Conservation (phyloP, 2,329 filamentous ascomycete species). For the Dendryphion nanum region DNA sequence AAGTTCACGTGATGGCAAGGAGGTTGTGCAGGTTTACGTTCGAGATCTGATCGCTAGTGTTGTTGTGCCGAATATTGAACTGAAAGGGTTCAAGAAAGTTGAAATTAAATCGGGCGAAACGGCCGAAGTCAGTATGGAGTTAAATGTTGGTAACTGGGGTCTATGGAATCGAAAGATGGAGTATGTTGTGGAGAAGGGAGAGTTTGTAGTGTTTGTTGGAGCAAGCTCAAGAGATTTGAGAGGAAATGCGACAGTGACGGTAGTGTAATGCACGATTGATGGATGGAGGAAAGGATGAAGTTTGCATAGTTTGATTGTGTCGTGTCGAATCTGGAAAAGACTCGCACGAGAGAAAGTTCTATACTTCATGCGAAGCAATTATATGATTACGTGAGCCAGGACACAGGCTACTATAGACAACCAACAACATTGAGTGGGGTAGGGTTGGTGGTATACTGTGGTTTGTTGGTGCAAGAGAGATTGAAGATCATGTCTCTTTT, state of each 20-base stretch:
- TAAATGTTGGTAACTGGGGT: constrained; percentile 53
- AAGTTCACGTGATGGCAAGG: constrained; percentile 56
- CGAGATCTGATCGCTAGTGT: constrained; percentile 62
- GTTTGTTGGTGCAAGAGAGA: too few relatives aligned
- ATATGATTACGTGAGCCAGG: too few relatives aligned
- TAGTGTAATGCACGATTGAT: too few relatives aligned
- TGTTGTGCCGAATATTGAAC: constrained; percentile 62
- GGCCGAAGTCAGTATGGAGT: constrained; percentile 51
- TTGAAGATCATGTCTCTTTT: too few relatives aligned
- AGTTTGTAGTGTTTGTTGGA: constrained; percentile 63
- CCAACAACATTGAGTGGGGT: too few relatives aligned
- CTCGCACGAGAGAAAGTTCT: too few relatives aligned
- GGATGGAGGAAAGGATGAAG: too few relatives aligned
- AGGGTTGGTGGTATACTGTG: too few relatives aligned
- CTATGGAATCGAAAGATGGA: constrained; percentile 62
- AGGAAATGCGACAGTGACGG: constrained; percentile 57
- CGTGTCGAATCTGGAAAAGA: too few relatives aligned
- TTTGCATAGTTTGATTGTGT: too few relatives aligned
- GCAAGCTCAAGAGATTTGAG: constrained; percentile 57
- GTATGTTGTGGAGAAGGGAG: constrained; percentile 71
- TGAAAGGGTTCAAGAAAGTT: constrained; percentile 69
- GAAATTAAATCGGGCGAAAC: constrained; percentile 60
- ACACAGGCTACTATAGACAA: too few relatives aligned
- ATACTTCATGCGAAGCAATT: too few relatives aligned
- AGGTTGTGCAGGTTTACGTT: constrained; percentile 69